phyloP scores from a whole-genome alignment of 768 basidiomycete species.

The Suillus paluster region DNA sequence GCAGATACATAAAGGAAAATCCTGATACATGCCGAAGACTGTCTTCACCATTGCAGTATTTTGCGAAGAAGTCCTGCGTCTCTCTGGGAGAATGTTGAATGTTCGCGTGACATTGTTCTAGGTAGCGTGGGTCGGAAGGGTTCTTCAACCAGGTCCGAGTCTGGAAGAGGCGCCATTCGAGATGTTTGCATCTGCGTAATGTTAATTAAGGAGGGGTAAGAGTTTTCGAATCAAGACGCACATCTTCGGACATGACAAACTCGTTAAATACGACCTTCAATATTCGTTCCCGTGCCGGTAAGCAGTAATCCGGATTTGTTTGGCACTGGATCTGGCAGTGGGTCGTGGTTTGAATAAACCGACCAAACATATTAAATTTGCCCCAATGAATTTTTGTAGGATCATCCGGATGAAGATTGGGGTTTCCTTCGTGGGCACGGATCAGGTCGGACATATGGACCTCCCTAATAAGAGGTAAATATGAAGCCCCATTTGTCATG shows the following conservation, averaged over 20 bases:
- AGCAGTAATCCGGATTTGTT: constrained; percentile 59
- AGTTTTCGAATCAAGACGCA: constrained; percentile 32
- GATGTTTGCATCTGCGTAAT: constrained; percentile 64
- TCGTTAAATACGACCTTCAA: constrained; percentile 57
- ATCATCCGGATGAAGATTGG: constrained; percentile 68
- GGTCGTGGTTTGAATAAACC: constrained; percentile 77
- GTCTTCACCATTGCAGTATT: constrained; percentile 49
- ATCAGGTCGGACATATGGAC: constrained; percentile 91
- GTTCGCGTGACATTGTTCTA: constrained; percentile 37
- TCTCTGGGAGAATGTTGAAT: constrained; percentile 35
- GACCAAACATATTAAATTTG: constrained; percentile 92
- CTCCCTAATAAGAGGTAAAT: constrained; percentile 56
- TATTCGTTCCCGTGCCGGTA: constrained; percentile 59
- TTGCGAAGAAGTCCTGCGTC: constrained; percentile 54
- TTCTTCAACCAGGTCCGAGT: constrained; percentile 45
- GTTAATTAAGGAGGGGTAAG: constrained; percentile 7
- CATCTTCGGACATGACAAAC: constrained; percentile 73
- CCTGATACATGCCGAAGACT: constrained; percentile 21
- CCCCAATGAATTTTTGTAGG: constrained; percentile 88
- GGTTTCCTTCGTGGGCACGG: constrained; percentile 84
- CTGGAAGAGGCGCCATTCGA: constrained; percentile 59
- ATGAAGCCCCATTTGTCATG: constrained; percentile 11
- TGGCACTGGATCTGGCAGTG: constrained; percentile 81
- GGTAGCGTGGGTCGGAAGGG: constrained; percentile 38
- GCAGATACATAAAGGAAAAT: constrained; percentile 33